Evolutionary conservation across 768 basidiomycete genomes (phyloP), one percentile per base, ranked within the genome.

Genomic region (Russula sp.): DNA sequence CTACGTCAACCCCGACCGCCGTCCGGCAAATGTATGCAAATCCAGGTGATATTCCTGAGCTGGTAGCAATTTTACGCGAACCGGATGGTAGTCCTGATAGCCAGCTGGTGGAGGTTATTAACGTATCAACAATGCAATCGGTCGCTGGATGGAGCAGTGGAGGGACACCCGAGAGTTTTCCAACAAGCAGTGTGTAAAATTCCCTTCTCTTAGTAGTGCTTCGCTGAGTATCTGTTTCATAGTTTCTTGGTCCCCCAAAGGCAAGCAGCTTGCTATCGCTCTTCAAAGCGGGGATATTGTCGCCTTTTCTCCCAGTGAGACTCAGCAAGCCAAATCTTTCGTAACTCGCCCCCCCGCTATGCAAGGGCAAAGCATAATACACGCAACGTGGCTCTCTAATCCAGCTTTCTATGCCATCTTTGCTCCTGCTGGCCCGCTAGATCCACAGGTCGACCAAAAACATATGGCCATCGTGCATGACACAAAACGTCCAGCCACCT

Each of bases 171-270:
- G 77, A 79, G 58, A 78, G 79, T 34, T 77, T 76, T 35, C 85
- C 86, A 1, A 79, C 80, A 9, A 79, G 84, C 60, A 77, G 88
- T 89, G 58, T 60, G 85, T 76, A 25, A 9, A 0, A n/a, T n/a
- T 45, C 20, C 39, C 57, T 45, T 52, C 25, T 54, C 36, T 34
- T 6, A 3, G 0, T 38, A 49, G 56, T 48, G 38, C 58, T 65
- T 49, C 22, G 32, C 66, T 67, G 53, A 65, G 39, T 56, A 18
- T 64, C 18, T 46, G 9, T 25, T 56, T 48, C 56, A 11, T 59
- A 92, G 90, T 86, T 9, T 81, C 87, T 13, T 93, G 90, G 90
- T 92, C 90, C 3, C 87, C 90, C 1, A 90, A 90, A 70, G 90
- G 90, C 48, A 93, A 90, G 69, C 90, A 92, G 59, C 76, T 93